Evolutionary conservation across 1,139 yeast species (phyloP), one percentile per base, ranked within the genome.

Genomic region (Protomyces pachydermus): DNA sequence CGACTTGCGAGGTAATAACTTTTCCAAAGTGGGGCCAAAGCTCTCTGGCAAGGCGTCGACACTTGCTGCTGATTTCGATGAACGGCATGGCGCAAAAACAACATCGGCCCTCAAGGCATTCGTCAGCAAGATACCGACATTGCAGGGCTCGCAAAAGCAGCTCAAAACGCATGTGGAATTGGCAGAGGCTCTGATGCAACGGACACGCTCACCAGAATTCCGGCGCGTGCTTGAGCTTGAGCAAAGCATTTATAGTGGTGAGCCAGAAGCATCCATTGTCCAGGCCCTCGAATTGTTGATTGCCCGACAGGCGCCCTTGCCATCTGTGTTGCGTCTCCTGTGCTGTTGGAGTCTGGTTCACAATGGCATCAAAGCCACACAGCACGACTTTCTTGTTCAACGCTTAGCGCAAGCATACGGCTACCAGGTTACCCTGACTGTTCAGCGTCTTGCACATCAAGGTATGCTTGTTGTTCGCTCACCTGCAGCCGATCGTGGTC

Each of bases 21-120:
- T 93, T 74, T 87, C 95, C 1, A 81, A 85, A 20, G 86, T 91
- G 46, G 97, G 97, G 1, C 81, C 84, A 18, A 80, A 81, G 42
- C 79, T 93, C 54, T 91, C 90, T 73, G 76, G 78, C 51, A 78
- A 85, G 66, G 98, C 98, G 0, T 84, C 84, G 67, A 77, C 80
- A 56, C 78, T 91, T 54, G 96, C 91, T 73, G 77, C 79, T 6
- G 86, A 86, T 70, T 88, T 85, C 71, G 89, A 85, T 66, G 77
- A 81, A 39, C 79, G 86, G 58, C 85, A 85, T 65, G 79, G 80
- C 39, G 84, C 85, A 2, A 79, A 81, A 65, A 81, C 85, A 23
- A 80, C 91, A 6, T 77, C 83, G 9, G 87, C 88, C 70, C 85
- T 93, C 72, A 85, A 84, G 70, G 78, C 80, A 57, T 84, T 91